These are phyloP conservation scores for Metschnikowia drakensbergensis DNA, from an alignment of 805 yeast genomes.

Conservation along the genomic window DNA sequence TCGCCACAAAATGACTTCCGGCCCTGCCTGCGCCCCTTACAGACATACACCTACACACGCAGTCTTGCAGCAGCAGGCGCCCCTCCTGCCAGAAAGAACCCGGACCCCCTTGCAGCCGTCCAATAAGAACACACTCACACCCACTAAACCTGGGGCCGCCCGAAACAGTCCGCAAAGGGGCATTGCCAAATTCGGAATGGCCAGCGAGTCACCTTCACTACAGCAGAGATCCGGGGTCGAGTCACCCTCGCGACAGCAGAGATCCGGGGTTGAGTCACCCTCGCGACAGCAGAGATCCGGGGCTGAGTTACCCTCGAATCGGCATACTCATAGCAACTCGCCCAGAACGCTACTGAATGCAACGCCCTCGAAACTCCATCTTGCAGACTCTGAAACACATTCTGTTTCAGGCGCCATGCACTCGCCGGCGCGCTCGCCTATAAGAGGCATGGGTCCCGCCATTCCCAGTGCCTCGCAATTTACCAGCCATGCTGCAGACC, in stretches of 20 bases:
- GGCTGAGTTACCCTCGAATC: neutral
- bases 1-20: conserved; percentile 3
- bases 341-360: neutral
- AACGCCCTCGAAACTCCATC: neutral
- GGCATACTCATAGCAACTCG: neutral
- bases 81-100: neutral
- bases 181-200: neutral
- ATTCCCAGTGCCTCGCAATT: neutral
- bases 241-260: neutral
- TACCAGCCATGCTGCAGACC: conserved; percentile 1
- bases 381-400: neutral
- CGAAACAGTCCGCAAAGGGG: neutral
- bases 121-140: neutral
- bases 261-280: neutral
- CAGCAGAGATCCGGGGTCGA: neutral
- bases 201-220: neutral
- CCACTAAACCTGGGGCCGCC: neutral
- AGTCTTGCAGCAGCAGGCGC: conserved; percentile 1
- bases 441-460: neutral
- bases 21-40: conserved; percentile 1
- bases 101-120: conserved; percentile 2
- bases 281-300: neutral
- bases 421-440: conserved; percentile 3
- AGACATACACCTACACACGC: conserved; percentile 1
- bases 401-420: neutral